Evolutionary conservation across 129 eudicot species (phyloP).

Genomic region (Pseudognaphalium luteoalbum): DNA sequence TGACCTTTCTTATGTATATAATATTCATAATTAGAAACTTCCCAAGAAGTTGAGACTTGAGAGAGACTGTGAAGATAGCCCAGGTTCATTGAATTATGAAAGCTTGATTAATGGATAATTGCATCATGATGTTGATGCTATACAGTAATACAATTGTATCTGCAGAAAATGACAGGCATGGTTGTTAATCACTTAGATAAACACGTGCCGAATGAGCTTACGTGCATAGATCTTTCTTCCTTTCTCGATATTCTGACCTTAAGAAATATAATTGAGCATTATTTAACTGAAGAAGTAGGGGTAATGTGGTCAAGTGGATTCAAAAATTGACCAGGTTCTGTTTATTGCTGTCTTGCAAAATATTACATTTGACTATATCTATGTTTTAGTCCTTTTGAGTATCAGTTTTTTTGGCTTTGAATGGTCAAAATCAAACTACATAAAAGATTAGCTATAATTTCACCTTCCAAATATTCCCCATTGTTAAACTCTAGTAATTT

Average conservation of each 20-base stretch:
- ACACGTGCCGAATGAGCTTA: not conserved
- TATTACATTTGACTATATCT: slow-evolving; percentile 6
- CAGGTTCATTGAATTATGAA: slow-evolving; percentile 31
- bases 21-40: slow-evolving; percentile 16
- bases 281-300: not conserved
- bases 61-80: not conserved
- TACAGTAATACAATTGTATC: slow-evolving; percentile 15
- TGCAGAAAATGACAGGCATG: slow-evolving; percentile 16
- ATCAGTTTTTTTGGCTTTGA: not conserved
- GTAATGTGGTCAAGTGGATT: not conserved
- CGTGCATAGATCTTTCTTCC: not conserved
- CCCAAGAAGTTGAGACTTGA: slow-evolving; percentile 11
- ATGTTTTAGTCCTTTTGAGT: slow-evolving; percentile 7
- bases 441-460: slow-evolving; percentile 2
- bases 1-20: slow-evolving; percentile 1
- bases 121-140: slow-evolving; percentile 27
- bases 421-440: slow-evolving; percentile 16
- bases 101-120: not conserved
- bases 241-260: not conserved
- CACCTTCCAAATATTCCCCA: not conserved
- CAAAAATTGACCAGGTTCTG: not conserved
- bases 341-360: not conserved
- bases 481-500: not conserved
- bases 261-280: not conserved
- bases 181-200: slow-evolving; percentile 7